Evolutionary conservation across 306 rosid species (phyloP).

Genomic region (Begonia masoniana): DNA sequence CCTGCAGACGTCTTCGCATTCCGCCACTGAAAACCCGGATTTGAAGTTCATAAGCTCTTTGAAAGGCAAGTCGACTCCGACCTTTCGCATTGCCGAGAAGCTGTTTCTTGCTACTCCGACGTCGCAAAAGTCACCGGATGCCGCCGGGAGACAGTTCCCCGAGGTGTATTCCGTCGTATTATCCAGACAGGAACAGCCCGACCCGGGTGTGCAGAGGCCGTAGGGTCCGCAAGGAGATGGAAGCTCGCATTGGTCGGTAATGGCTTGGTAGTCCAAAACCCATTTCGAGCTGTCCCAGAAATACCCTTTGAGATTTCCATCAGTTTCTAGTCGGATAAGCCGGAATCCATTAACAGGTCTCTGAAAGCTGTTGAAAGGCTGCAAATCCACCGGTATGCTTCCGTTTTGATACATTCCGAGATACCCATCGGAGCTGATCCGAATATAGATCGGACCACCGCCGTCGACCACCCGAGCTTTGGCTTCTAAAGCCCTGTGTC

Average conservation of each 20-base stretch:
- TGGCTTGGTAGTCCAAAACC: constrained; percentile 43
- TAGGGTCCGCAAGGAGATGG: constrained; percentile 72
- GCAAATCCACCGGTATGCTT: constrained; percentile 42
- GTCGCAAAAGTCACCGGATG: constrained; percentile 34
- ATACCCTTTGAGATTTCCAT: constrained; percentile 66
- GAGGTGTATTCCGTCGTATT: constrained; percentile 31
- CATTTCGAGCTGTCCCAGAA: constrained; percentile 57
- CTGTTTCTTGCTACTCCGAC: constrained; percentile 9
- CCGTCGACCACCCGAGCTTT: constrained; percentile 32
- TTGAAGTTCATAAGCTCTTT: constrained; percentile 32
- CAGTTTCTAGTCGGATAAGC: constrained; percentile 38
- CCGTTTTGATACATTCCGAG: constrained; percentile 72
- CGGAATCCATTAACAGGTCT: constrained; percentile 26
- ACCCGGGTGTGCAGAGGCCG: constrained; percentile 55
- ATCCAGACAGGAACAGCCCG: constrained; percentile 59
- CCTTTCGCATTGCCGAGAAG: constrained; percentile 34
- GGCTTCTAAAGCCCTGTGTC: constrained; percentile 40
- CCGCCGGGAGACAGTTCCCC: constrained; percentile 23
- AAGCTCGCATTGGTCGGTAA: constrained; percentile 43
- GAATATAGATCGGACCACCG: constrained; percentile 50
- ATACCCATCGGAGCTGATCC: constrained; percentile 46
- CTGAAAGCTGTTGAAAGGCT: constrained; percentile 46
- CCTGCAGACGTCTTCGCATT: constrained; percentile 49
- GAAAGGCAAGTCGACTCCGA: constrained; percentile 50
- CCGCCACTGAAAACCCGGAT: constrained; percentile 31